Base-by-base conservation (phyloP, 768 basidiomycete species). In the Termitomyces heimii region DNA sequence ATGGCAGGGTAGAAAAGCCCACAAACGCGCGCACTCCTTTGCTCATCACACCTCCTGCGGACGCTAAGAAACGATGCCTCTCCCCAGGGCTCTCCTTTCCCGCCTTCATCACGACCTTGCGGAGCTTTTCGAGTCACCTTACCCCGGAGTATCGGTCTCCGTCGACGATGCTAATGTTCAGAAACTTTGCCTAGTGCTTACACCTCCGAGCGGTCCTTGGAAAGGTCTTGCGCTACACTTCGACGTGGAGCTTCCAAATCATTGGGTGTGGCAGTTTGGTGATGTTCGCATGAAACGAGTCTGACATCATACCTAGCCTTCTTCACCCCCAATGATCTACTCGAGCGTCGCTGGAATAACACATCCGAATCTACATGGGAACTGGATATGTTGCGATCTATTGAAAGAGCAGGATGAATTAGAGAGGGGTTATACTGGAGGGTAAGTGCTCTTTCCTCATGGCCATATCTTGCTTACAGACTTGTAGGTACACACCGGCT, bases 191-290 rank as follows among this genome's bases (percentile, higher is more conserved):
- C 65, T 78, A 14, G 70, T 77, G 18, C 70, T 78, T n/a, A 75
- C 72, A 1, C 77, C 76, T 44, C 73, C 75, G 1, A 70, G 70
- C 54, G 78, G 78, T 24, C 77, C 78, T 7, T 79, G 75, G 75
- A 77, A 71, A 54, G 72, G 70, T 39, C 62, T 78, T 39, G 63
- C 72, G 1, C 61, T 78, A 16, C 77, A 77, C 54, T 78, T 77
- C 47, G 70, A 72, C 44, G 77, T 78, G 8, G 50, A 62, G 20
- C 64, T 79, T 14, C 75, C 75, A 0, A 60, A 68, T n/a, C 54
- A 67, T n/a, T 76, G 77, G 75, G 75, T 74, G 61, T 34, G 68
- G 60, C 24, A 28, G 24, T 18, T 28, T 51, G 20, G 24, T 29
- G 4, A 37, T 37, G 13, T 50, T 31, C n/a, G n/a, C 29, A 20